Conservation (phyloP, 164 flowering plant genomes). For the Nelumbo lutea region DNA sequence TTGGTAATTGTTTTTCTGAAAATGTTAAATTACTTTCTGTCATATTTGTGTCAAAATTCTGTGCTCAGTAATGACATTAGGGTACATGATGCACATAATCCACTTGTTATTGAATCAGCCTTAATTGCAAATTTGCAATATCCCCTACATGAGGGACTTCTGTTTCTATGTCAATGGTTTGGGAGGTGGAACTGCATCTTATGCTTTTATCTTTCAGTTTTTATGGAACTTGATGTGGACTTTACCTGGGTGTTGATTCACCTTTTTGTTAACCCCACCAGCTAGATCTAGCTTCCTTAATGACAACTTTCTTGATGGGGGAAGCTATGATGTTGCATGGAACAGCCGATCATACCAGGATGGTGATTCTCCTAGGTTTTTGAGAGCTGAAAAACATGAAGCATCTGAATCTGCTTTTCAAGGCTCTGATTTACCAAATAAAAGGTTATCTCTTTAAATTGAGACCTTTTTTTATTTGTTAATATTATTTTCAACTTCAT, state of each 20-base stretch:
- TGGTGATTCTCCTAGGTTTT: conserved; percentile 17
- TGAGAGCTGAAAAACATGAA: conserved; percentile 15
- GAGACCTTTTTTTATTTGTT: conserved; percentile 3
- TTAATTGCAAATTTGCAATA: too few species aligned
- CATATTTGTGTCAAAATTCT: too few species aligned
- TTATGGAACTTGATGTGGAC: not conserved
- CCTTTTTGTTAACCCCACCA: conserved; percentile 14
- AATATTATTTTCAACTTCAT: conserved; percentile 1
- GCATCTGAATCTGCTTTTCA: conserved; percentile 24
- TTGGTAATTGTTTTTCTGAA: too few species aligned
- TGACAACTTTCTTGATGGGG: conserved; percentile 24
- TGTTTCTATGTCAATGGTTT: too few species aligned
- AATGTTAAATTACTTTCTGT: too few species aligned
- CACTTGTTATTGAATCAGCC: too few species aligned
- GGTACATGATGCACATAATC: too few species aligned
- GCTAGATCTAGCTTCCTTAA: conserved; percentile 26
- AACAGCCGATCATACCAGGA: conserved; percentile 23
- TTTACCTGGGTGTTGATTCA: not conserved
- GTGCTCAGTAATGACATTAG: too few species aligned
- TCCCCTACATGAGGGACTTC: too few species aligned
- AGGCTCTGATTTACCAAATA: conserved; percentile 14
- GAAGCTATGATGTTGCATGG: conserved; percentile 19
- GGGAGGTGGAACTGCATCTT: not conserved
- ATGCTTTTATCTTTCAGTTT: not conserved
- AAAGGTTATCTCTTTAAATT: conserved; percentile 28